Base-by-base conservation (phyloP, 208 protist species). In the Leptomonas seymouri region DNA sequence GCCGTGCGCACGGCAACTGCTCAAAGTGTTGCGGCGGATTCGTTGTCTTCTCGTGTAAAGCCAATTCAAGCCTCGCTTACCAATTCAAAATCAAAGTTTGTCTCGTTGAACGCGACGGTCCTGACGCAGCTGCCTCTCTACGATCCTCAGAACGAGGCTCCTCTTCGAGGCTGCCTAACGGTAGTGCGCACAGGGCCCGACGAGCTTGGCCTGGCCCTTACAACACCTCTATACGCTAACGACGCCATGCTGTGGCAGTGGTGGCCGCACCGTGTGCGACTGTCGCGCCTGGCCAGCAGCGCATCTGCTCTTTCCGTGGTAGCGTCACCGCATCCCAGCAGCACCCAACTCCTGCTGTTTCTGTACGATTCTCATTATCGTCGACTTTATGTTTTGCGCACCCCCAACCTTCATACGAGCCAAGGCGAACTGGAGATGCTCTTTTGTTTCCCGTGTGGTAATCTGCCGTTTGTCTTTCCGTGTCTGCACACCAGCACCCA, bases 221-320 rank as follows among this genome's bases (percentile, higher is more conserved):
- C 67, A 11, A 63, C 28, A 9, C 67, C 66, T 18, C 67, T 65
- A 15, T 62, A 68, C 30, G 71, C 75, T 5, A 57, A 81, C 6
- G 84, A 89, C 59, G 53, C 68, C 7, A 61, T 88, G 51, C 62
- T 80, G 50, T 94, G 86, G 86, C 42, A 79, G 20, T 92, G 89
- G 89, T 86, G 82, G 67, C 90, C 86, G 20, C 85, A 91, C 21
- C 75, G 81, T 9, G 36, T 92, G 31, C 69, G 76, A 9, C 28
- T 95, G 3, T 79, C 81, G 14, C 62, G 67, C 12, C 73, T 91
- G 6, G 44, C 69, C n/a, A 31, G 41, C 18, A 85, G 75, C 60
- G 80, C 74, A n/a, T 60, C 84, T 25, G 73, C 75, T 34, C 70
- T 95, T 14, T 85, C 74, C 20, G 54, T 90, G 3, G 81, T 82